Conservation (phyloP, 2,329 filamentous ascomycete genomes). For the Tolypocladium cylindrosporum region DNA sequence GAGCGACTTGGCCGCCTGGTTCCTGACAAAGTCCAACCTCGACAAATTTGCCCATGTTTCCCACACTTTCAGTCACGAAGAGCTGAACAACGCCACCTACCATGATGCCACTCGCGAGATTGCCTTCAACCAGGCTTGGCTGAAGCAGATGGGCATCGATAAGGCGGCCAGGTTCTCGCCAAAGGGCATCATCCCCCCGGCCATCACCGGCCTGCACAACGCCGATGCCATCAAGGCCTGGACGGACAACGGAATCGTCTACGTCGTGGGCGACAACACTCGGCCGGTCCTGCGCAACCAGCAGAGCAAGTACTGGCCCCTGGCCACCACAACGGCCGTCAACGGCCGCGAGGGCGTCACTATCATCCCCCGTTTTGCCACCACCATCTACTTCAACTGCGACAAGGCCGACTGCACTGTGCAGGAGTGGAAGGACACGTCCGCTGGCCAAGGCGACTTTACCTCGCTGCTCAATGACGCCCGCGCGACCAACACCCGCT, state of each 20-base stretch:
- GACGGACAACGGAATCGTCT: slow-evolving; percentile 47
- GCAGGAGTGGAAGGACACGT: slow-evolving; percentile 51
- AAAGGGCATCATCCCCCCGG: slow-evolving; percentile 49
- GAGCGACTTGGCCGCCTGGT: slow-evolving; percentile 44
- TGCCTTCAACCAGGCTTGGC: slow-evolving; percentile 49
- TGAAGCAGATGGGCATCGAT: slow-evolving; percentile 40
- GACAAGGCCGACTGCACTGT: slow-evolving; percentile 45
- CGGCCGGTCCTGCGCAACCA: slow-evolving; percentile 41
- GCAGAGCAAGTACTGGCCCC: slow-evolving; percentile 43
- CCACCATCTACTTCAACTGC: slow-evolving; percentile 56
- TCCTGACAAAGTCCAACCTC: slow-evolving; percentile 33
- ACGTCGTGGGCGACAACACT: slow-evolving; percentile 56
- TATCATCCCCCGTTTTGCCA: slow-evolving; percentile 50
- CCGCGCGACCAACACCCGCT: slow-evolving; percentile 40
- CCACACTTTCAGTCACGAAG: slow-evolving; percentile 52
- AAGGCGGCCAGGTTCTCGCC: slow-evolving; percentile 35
- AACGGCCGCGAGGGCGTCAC: slow-evolving; percentile 47
- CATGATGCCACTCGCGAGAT: slow-evolving; percentile 46
- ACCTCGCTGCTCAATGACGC: slow-evolving; percentile 39
- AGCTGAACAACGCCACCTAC: slow-evolving; percentile 51
- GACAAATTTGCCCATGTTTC: slow-evolving; percentile 49
- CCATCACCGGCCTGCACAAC: slow-evolving; percentile 54
- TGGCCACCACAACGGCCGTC: slow-evolving; percentile 36
- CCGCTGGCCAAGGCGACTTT: slow-evolving; percentile 42
- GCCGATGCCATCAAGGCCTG: slow-evolving; percentile 51